Conservation (phyloP, 768 basidiomycete genomes). For the Cystofilobasidium capitatum region DNA sequence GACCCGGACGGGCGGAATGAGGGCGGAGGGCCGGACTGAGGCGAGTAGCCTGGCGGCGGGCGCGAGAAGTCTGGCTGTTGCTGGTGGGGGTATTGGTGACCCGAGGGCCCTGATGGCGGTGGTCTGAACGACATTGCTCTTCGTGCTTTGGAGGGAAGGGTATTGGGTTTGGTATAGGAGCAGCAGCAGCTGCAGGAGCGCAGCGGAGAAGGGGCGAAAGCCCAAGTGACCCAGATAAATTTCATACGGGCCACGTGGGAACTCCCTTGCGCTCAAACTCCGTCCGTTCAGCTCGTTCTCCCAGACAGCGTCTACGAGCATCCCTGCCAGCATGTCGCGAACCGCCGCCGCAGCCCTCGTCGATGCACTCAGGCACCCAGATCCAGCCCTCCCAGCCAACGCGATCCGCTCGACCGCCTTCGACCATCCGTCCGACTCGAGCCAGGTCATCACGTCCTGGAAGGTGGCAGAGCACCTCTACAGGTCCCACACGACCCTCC, state of each 20-base stretch:
- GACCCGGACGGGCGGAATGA: conserved; percentile 3
- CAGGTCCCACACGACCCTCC: conserved; percentile 75
- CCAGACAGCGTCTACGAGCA: too few relatives aligned
- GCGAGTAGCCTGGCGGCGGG: conserved; percentile 26
- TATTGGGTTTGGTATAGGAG: too few relatives aligned
- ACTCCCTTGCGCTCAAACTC: too few relatives aligned
- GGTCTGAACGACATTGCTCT: too few relatives aligned
- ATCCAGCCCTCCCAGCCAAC: background rate
- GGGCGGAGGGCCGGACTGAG: conserved; percentile 14
- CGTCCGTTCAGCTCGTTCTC: too few relatives aligned
- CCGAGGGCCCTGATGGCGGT: too few relatives aligned
- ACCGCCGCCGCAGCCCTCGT: background rate
- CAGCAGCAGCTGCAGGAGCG: too few relatives aligned
- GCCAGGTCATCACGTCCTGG: conserved; percentile 60
- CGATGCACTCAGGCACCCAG: background rate
- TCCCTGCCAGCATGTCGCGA: too few relatives aligned
- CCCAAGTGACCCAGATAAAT: too few relatives aligned
- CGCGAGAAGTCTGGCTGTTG: conserved; percentile 17
- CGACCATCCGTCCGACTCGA: background rate
- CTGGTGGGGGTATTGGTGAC: background rate
- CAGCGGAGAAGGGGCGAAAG: too few relatives aligned
- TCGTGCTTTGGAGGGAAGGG: too few relatives aligned
- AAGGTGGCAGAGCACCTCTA: conserved; percentile 98
- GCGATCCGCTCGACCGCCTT: background rate
- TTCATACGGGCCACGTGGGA: too few relatives aligned